Evolutionary conservation across 148 eudicot genomes (phyloP), one percentile per base, ranked within the genome.

Genomic region (Agrostemma githago): DNA sequence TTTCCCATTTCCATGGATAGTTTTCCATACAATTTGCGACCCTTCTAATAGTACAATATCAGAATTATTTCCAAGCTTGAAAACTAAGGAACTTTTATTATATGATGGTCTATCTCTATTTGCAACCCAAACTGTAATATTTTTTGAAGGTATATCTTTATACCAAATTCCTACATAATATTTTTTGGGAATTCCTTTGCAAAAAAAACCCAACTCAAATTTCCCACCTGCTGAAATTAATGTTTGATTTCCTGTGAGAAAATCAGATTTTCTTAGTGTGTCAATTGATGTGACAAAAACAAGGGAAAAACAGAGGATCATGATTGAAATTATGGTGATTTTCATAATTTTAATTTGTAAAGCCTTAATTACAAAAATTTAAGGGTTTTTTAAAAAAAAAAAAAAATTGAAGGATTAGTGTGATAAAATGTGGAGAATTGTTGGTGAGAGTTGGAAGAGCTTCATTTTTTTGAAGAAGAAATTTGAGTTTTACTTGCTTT

Each of bases 131-230:
- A 83, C 81, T 8, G 37, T 8, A 14, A 70, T 72, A 39, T 42
- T 46, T 3, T 41, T 54, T 12, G 64, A 40, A 19, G 82, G 77
- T 20, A 80, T 61, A 54, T 85, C 76, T 53, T 76, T 74, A 62
- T 78, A 82, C 84, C 84, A 84, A 44, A 84, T 83, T 76, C 80
- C 82, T 8, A 77, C 17, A 59, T 76, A 83, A 21, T 71, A 64
- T 64, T 21, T 63, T 4, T 3, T 63, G 40, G 74, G 79, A 76
- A 66, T 74, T 66, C 73, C 71, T 44, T 20, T 57, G 17, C 21
- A 5, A 65, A 84, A 79, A 75, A 84, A 84, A 0, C 87, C 85
- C 77, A 84, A 63, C 17, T 77, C 79, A 71, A 82, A 82, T 62
- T 74, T 77, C n/a, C 68, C 60, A 72, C 38, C 59, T 1, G 72